Evolutionary conservation across 805 yeast genomes (phyloP), one percentile per base, ranked within the genome.

Genomic region (Myxozyma monticola): DNA sequence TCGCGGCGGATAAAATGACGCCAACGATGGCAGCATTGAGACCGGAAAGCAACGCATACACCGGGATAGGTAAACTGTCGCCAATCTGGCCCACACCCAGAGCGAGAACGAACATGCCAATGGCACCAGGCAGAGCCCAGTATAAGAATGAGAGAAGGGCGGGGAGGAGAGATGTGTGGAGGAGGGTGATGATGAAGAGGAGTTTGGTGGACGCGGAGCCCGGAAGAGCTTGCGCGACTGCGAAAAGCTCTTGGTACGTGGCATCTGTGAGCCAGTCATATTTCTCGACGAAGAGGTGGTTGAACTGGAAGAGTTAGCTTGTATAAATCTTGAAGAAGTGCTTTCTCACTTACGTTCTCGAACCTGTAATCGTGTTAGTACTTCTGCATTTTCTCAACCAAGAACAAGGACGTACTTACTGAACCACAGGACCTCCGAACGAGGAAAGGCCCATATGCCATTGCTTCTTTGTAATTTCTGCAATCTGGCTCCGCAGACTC

Each of bases 171-270:
- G 51, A 45, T 21, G 51, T 46, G 30, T 43, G 57, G 6, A 53
- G 42, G 7, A 53, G 40, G 7, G 55, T 51, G 35, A 53, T 53
- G 31, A 46, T 45, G 37, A 50, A 53, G 14, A 51, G 35, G 21
- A 53, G 20, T 42, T 53, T 51, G 1, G 57, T 53, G n/a, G 56
- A 50, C 4, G 51, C 57, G 6, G 57, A 46, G n/a, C 57, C 57
- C 4, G 57, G 57, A 9, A 52, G 42, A 4, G 57, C 47, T 28
- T 53, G 51, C 14, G 57, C 56, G 20, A 53, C 40, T 3, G 46
- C 56, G 37, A 51, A 53, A 25, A 51, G 43, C 38, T 53, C 56
- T 36, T 53, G 56, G 21, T 51, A 53, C 1, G 50, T 51, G 18
- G 37, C 22, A 18, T 53, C 57, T 21, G 18, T 35, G 12, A 53